Percentiles rank a stretch among this genome's conserved stretches.
Evolutionary conservation across 495 filamentous ascomycete genomes (phyloP).

Genomic region (Lasiosphaeris hirsuta): DNA sequence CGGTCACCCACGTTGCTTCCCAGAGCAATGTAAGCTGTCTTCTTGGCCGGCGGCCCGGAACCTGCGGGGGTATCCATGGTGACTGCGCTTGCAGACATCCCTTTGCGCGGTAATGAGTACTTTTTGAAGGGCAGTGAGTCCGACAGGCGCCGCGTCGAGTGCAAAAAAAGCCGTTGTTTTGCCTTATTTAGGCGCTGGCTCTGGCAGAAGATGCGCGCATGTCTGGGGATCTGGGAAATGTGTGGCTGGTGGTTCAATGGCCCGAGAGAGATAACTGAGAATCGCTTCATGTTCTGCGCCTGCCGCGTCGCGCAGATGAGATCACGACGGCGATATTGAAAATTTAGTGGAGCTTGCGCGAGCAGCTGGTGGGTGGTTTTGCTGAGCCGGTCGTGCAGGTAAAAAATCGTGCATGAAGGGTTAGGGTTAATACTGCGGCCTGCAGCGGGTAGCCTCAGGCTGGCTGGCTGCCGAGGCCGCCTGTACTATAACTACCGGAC

Average conservation of each 20-base stretch:
- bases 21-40: slow-evolving; percentile 74
- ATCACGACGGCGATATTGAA: neutral
- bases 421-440: too few relatives aligned
- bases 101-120: slow-evolving; percentile 22
- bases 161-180: slow-evolving; percentile 12
- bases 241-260: slow-evolving; percentile 4
- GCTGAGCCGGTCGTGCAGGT: too few relatives aligned
- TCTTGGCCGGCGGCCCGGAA: slow-evolving; percentile 15
- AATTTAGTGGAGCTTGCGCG: neutral
- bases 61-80: slow-evolving; percentile 9
- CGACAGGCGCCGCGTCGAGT: slow-evolving; percentile 7
- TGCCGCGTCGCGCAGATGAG: slow-evolving; percentile 1
- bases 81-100: slow-evolving; percentile 10
- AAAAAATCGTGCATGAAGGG: neutral
- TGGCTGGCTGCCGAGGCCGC: too few relatives aligned
- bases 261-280: slow-evolving; percentile 5
- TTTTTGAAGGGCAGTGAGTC: slow-evolving; percentile 21
- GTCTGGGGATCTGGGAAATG: neutral
- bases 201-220: neutral
- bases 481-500: too few relatives aligned
- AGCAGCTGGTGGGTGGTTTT: too few relatives aligned
- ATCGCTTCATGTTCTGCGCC: slow-evolving; percentile 12
- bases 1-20: slow-evolving; percentile 94
- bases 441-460: too few relatives aligned
- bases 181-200: slow-evolving; percentile 7